Evolutionary conservation across 2,329 filamentous ascomycete species (phyloP), one percentile per base, ranked within the genome.

Genomic region (Colletotrichum ledebouriae): DNA sequence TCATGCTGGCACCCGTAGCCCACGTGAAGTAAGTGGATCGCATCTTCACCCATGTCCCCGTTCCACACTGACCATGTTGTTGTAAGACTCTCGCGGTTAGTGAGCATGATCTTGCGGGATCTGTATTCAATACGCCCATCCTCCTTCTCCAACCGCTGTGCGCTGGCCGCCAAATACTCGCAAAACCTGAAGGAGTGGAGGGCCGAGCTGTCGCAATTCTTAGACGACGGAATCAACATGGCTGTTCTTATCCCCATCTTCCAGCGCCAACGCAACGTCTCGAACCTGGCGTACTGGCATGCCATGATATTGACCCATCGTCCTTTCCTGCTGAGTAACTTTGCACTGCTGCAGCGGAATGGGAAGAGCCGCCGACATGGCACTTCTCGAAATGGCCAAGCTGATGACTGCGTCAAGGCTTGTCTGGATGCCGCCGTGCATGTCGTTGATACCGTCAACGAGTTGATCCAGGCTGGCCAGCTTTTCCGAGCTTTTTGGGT

Each of bases 201-300:
- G 13, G 70, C 67, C 0, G 76, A 78, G 17, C 63, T 81, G 12
- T 69, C 78, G 1, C 73, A 76, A 3, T 81, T 83, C 22, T 74
- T 83, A 0, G 80, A 82, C 5, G 79, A 81, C 52, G 78, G 72
- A 15, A 73, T 77, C 20, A 79, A 76, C 42, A 71, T 74, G 2
- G 71, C 78, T 0, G 72, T 80, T 2, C 72, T 81, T 2, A 73
- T 78, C 3, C 79, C 80, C 1, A 79, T 82, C 6, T 81, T 79
- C 49, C 80, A 80, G 57, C 75, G 81, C 0, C 81, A 83, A 59
- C 76, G 78, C 0, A 80, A 82, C 25, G 78, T 82, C 0, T 70
- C 83, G 1, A 82, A 81, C 46, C 66, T 83, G 3, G 77, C 81
- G 1, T 83, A 79, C 53, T 82, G 79, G 78, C 81, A 83, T 58